Evolutionary conservation across 495 filamentous ascomycete species (phyloP).

Genomic region (Lasiosphaeria ovina): DNA sequence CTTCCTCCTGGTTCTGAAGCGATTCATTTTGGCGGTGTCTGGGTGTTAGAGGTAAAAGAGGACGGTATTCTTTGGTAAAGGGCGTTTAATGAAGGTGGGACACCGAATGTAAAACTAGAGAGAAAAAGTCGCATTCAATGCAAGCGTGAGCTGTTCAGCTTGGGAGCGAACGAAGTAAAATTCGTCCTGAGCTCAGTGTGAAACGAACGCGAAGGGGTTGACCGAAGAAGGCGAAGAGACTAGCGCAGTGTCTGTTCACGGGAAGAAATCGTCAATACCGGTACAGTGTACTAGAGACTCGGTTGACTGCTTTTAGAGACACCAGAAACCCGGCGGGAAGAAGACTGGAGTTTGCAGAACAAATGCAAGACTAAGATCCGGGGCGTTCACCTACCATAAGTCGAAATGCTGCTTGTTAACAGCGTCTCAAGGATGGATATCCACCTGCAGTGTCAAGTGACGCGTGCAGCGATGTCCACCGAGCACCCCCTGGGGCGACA

Average conservation of each 20-base stretch:
- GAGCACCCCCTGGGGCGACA: background rate
- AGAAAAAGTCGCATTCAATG: background rate
- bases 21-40: constrained; percentile 57
- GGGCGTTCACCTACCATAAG: constrained; percentile 6
- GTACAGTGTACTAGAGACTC: too few species aligned
- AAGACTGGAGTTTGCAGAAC: too few species aligned
- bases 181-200: too few species aligned
- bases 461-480: background rate
- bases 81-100: background rate
- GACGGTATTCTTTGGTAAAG: background rate
- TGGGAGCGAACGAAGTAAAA: too few species aligned
- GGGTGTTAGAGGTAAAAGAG: background rate
- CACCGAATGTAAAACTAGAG: background rate
- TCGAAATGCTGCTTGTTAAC: background rate
- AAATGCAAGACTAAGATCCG: too few species aligned
- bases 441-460: constrained; percentile 18
- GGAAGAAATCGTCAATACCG: too few species aligned
- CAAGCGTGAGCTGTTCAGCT: too few species aligned
- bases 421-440: constrained; percentile 13
- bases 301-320: too few species aligned
- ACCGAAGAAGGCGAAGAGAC: too few species aligned
- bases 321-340: too few species aligned
- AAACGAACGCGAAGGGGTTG: too few species aligned
- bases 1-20: constrained; percentile 70
- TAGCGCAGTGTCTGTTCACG: too few species aligned